Conservation (phyloP, 352 stramenopile genomes). For the Globisporangium camurandrum region DNA sequence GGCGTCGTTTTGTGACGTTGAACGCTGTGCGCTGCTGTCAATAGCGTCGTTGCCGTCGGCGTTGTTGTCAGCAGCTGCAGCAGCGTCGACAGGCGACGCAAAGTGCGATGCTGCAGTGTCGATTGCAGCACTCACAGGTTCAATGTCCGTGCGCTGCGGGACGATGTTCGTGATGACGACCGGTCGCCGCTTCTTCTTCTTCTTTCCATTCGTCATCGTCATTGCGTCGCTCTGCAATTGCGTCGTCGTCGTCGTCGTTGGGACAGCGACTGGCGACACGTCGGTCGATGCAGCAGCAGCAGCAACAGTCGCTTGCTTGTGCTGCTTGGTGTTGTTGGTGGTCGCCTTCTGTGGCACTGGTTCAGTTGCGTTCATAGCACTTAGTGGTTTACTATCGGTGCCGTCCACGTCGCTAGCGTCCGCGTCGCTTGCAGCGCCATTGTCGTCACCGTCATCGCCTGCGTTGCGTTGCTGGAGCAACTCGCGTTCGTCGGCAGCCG, state of each 20-base stretch:
- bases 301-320: too few species aligned
- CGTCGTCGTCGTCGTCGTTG: neutral
- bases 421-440: conserved; percentile 11
- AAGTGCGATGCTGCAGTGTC: too few species aligned
- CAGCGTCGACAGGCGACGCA: too few species aligned
- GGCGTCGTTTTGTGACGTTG: conserved; percentile 54
- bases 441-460: conserved; percentile 14
- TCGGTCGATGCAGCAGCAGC: too few species aligned
- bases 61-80: neutral
- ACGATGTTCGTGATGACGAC: conserved; percentile 25
- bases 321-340: too few species aligned
- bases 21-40: neutral
- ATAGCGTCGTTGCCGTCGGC: neutral
- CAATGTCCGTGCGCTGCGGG: conserved; percentile 17
- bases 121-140: neutral
- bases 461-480: conserved; percentile 40
- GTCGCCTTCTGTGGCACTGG: conserved; percentile 20
- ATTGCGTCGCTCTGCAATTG: neutral
- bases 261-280: neutral
- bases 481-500: conserved; percentile 37
- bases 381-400: neutral
- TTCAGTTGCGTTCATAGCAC: conserved; percentile 8
- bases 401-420: conserved; percentile 7
- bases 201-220: neutral
- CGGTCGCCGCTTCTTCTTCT: conserved; percentile 19